phyloP scores from a whole-genome alignment of 2,329 filamentous ascomycete genomes.

The Cercospora sesami region DNA sequence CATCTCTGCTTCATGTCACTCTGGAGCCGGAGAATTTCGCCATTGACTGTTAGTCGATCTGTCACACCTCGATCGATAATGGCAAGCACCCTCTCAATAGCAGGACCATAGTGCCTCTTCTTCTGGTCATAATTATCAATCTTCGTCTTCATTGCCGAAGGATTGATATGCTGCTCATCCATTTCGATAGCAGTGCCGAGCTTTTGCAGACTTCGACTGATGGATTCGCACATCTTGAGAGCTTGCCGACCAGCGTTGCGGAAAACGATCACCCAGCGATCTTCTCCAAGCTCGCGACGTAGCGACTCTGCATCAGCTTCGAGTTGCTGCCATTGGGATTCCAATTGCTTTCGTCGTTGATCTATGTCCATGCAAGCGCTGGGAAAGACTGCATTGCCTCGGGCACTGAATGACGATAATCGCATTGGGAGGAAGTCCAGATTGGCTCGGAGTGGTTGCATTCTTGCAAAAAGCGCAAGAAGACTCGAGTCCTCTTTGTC shows the following conservation, averaged over 20 bases:
- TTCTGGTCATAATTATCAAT: constrained; percentile 94
- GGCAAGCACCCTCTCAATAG: constrained; percentile 83
- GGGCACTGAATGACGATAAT: constrained; percentile 77
- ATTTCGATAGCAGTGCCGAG: constrained; percentile 76
- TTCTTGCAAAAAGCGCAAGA: constrained; percentile 85
- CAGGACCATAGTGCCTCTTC: constrained; percentile 88
- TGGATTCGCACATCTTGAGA: constrained; percentile 94
- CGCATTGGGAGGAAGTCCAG: constrained; percentile 96
- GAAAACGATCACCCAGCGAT: constrained; percentile 95
- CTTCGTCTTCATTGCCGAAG: constrained; percentile 71
- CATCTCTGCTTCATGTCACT: constrained; percentile 83
- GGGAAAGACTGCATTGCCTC: constrained; percentile 77
- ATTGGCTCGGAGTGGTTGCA: constrained; percentile 90
- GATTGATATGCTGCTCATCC: constrained; percentile 71
- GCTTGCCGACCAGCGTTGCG: constrained; percentile 88
- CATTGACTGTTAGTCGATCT: constrained; percentile 93
- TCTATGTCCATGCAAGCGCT: constrained; percentile 88
- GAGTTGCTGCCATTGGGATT: constrained; percentile 82
- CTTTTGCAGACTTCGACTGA: constrained; percentile 81
- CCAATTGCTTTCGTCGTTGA: constrained; percentile 69
- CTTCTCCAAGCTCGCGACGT: constrained; percentile 86
- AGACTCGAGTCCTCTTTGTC: constrained; percentile 82
- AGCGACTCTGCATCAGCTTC: constrained; percentile 88
- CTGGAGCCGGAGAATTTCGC: constrained; percentile 85
- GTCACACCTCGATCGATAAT: constrained; percentile 96